A percentile compares a stretch with the other conserved stretches of the same genome.
Evolutionary conservation across 768 basidiomycete genomes (phyloP).

Genomic region (Boletus pseudopeckii): DNA sequence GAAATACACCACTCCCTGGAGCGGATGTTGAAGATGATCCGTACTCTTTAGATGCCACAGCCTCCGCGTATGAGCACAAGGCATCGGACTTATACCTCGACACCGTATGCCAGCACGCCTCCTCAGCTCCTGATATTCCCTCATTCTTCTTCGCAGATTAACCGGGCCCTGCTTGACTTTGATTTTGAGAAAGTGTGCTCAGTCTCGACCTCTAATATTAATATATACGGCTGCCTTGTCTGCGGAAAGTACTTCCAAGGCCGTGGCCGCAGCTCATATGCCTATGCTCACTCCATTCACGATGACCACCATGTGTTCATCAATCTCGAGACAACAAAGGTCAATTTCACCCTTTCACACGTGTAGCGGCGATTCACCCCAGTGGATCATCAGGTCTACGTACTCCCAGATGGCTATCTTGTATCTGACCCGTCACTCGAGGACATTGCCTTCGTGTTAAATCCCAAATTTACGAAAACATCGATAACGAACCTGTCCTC

Average conservation of each 20-base stretch:
- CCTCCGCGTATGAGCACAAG: slow-evolving; percentile 27
- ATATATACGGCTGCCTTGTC: slow-evolving; percentile 95
- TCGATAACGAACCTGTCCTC: slow-evolving; percentile 56
- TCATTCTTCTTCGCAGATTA: slow-evolving; percentile 58
- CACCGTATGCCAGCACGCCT: slow-evolving; percentile 57
- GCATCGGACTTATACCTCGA: slow-evolving; percentile 92
- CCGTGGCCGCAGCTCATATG: slow-evolving; percentile 87
- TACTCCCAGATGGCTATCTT: slow-evolving; percentile 94
- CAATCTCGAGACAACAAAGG: slow-evolving; percentile 91
- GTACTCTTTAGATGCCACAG: slow-evolving; percentile 26
- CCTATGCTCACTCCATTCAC: slow-evolving; percentile 95
- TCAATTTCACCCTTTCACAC: slow-evolving; percentile 14
- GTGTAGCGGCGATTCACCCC: slow-evolving; percentile 17
- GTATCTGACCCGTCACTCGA: slow-evolving; percentile 96
- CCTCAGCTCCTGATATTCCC: slow-evolving; percentile 10
- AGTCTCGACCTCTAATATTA: slow-evolving; percentile 93
- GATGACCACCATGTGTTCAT: slow-evolving; percentile 99
- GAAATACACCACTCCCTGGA: slow-evolving; percentile 27
- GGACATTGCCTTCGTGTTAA: slow-evolving; percentile 89
- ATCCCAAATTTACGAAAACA: slow-evolving; percentile 75
- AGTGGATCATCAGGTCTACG: slow-evolving; percentile 71
- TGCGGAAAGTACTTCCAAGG: slow-evolving; percentile 99
- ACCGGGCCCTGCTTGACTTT: slow-evolving; percentile 88
- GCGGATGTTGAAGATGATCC: slow-evolving; percentile 26
- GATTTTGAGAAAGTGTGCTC: slow-evolving; percentile 99